Evolutionary conservation across 495 filamentous ascomycete genomes (phyloP).

Genomic region (Bathelium albidoporum): DNA sequence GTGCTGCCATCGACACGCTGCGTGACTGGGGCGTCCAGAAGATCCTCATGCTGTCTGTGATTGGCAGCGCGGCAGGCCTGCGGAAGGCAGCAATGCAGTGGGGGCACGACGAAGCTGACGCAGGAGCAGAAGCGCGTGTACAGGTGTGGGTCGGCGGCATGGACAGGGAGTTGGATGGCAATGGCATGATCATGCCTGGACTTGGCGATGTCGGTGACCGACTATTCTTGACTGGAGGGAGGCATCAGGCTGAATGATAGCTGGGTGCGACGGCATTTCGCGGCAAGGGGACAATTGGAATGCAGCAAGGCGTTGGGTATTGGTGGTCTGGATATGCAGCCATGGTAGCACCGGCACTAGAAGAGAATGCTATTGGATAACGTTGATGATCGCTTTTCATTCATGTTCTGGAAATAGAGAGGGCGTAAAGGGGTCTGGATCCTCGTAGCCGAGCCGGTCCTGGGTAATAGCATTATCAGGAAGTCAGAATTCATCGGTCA

Average conservation of each 20-base stretch:
- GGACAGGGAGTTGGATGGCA: constrained; percentile 58
- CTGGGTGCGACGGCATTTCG: no score
- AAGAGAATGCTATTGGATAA: not conserved
- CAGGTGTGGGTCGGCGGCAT: constrained; percentile 78
- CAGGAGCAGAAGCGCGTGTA: no score
- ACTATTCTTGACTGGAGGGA: constrained; percentile 86
- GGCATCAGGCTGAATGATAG: not conserved
- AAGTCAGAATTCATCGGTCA: no score
- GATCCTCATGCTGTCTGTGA: constrained; percentile 67
- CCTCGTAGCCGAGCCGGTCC: no score
- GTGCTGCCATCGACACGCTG: constrained; percentile 80
- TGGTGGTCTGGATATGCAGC: no score
- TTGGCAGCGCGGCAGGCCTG: constrained; percentile 60
- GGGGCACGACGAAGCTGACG: no score
- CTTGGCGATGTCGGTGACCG: constrained; percentile 88
- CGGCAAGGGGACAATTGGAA: no score
- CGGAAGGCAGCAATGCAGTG: constrained; percentile 59
- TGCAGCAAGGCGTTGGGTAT: no score
- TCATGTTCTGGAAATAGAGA: no score
- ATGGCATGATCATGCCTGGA: constrained; percentile 86
- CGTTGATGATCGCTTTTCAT: not conserved
- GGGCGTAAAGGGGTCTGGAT: no score
- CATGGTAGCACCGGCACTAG: not conserved
- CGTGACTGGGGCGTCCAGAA: constrained; percentile 80
- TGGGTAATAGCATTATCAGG: no score